A percentile compares a stretch with the other conserved stretches of the same genome.
phyloP scores from a whole-genome alignment of 2,329 filamentous ascomycete genomes.

The Hypoxylon sp. region DNA sequence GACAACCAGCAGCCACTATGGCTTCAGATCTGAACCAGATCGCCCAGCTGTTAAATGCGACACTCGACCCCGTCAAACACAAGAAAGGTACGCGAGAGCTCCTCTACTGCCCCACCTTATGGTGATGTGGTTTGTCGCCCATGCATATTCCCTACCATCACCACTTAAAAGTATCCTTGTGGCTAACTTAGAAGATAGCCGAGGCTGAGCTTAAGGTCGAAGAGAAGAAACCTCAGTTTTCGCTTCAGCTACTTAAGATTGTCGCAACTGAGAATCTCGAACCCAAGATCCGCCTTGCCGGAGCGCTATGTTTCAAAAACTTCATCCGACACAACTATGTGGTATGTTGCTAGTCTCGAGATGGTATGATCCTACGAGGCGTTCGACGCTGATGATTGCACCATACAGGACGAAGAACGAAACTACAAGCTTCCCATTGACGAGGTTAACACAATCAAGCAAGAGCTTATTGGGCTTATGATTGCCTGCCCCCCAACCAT shows the following conservation, averaged over 20 bases:
- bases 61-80: conserved; percentile 87
- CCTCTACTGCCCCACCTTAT: conserved; percentile 42
- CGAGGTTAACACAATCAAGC: conserved; percentile 93
- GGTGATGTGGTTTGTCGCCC: conserved; percentile 10
- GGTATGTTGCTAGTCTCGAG: conserved; percentile 61
- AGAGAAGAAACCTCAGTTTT: conserved; percentile 89
- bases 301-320: conserved; percentile 97
- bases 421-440: conserved; percentile 87
- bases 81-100: conserved; percentile 80
- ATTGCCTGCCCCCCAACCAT: conserved; percentile 89
- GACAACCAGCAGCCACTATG: conserved; percentile 59
- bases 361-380: background rate
- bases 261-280: conserved; percentile 82
- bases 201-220: conserved; percentile 84
- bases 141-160: conserved; percentile 8
- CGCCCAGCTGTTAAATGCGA: conserved; percentile 89
- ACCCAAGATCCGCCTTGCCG: conserved; percentile 84
- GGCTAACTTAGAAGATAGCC: conserved; percentile 68
- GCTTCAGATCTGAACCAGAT: conserved; percentile 72
- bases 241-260: conserved; percentile 89
- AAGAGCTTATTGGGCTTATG: conserved; percentile 96
- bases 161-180: background rate
- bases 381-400: conserved; percentile 24
- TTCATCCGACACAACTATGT: conserved; percentile 96
- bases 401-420: conserved; percentile 84